phyloP scores from a whole-genome alignment of 345 rosid species.

The Melaleuca alternifolia region DNA sequence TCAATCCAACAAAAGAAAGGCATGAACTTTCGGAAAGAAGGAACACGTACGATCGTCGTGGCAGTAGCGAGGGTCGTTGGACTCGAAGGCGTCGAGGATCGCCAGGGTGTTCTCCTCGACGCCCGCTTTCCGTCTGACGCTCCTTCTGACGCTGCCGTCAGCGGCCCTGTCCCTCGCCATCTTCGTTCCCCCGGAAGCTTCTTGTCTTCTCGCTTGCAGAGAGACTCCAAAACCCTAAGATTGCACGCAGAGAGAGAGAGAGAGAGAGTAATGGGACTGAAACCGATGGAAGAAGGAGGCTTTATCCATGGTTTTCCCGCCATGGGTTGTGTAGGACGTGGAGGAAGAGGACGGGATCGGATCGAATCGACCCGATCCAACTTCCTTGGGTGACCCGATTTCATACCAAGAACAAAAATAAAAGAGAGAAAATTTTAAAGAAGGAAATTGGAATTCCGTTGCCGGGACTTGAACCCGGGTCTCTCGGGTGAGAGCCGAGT shows the following conservation, averaged over 20 bases:
- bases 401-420: not conserved
- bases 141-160: not conserved
- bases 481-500: slow-evolving; percentile 45
- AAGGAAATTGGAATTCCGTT: slow-evolving; percentile 8
- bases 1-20: not conserved
- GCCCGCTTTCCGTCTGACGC: slow-evolving; percentile 19
- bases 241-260: not conserved
- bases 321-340: not conserved
- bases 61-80: slow-evolving; percentile 43
- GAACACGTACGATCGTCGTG: slow-evolving; percentile 43
- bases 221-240: not conserved
- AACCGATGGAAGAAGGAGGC: not conserved
- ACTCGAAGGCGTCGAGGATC: slow-evolving; percentile 45
- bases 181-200: not conserved
- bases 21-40: not conserved
- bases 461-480: slow-evolving; percentile 37
- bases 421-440: rapidly evolving
- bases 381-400: not conserved
- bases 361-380: not conserved
- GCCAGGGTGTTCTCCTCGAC: slow-evolving; percentile 68
- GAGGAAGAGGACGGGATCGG: not conserved
- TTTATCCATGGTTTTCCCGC: not conserved
- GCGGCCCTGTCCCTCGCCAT: not conserved
- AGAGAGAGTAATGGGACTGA: not conserved
- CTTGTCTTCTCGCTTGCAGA: not conserved